Conservation (phyloP, 2,329 filamentous ascomycete genomes). For the Claviceps purpurea region DNA sequence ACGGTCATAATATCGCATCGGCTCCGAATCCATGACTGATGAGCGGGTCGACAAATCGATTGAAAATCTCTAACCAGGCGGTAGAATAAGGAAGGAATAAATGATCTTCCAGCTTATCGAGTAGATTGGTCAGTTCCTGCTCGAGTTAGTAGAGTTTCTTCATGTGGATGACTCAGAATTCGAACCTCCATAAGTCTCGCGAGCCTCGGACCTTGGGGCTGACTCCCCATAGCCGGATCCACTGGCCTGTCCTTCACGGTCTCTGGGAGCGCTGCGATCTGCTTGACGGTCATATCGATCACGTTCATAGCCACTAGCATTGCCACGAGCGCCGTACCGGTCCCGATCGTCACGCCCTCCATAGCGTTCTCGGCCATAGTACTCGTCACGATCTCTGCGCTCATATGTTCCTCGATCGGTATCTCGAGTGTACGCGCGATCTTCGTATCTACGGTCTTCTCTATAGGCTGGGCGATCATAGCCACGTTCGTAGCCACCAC, state of each 20-base stretch:
- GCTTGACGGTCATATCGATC: constrained; percentile 34
- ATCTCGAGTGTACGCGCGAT: constrained; percentile 36
- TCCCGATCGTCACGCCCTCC: constrained; percentile 33
- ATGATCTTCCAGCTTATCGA: constrained; percentile 3
- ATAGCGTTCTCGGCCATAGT: constrained; percentile 25
- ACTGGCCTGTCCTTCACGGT: constrained; percentile 24
- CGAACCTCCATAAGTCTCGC: constrained; percentile 32
- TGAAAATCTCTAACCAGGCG: neutral
- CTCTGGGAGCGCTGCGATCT: constrained; percentile 27
- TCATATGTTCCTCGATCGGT: constrained; percentile 45
- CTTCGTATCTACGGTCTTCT: constrained; percentile 33
- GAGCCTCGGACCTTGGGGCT: constrained; percentile 28
- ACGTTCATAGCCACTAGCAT: constrained; percentile 33
- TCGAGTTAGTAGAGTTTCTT: constrained; percentile 14
- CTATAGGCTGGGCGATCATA: constrained; percentile 19
- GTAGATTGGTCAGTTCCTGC: constrained; percentile 17
- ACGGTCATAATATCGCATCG: neutral
- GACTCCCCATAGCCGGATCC: constrained; percentile 27
- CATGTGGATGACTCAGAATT: constrained; percentile 3
- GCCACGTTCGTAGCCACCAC: constrained; percentile 35
- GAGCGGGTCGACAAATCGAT: neutral
- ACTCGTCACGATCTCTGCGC: constrained; percentile 32
- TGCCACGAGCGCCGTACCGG: constrained; percentile 24
- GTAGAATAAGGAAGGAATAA: neutral
- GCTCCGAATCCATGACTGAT: neutral